Conservation (phyloP, 257 asterid species). For the Gardenia jasminoides region DNA sequence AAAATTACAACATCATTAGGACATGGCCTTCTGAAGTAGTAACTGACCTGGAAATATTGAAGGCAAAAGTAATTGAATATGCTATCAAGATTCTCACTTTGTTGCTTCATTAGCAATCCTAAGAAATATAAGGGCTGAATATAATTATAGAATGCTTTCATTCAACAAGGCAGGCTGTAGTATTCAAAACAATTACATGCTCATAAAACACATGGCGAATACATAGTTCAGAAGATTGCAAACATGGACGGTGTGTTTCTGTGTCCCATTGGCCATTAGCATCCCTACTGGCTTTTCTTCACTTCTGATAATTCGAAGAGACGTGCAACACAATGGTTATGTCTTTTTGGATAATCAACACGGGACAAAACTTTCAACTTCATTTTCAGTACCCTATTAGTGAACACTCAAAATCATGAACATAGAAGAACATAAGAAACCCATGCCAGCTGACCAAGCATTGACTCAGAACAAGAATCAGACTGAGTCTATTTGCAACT, state of each 20-base stretch:
- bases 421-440: not conserved
- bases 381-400: not conserved
- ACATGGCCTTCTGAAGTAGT: conserved; percentile 85
- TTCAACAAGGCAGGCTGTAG: not conserved
- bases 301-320: not conserved
- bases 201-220: not conserved
- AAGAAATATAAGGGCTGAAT: not conserved
- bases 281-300: not conserved
- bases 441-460: not conserved
- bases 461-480: not conserved
- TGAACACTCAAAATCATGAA: not conserved
- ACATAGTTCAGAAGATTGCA: not conserved
- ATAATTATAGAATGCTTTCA: not conserved
- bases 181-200: not conserved
- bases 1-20: conserved; percentile 84
- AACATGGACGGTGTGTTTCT: not conserved
- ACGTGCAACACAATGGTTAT: too few species aligned
- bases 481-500: not conserved
- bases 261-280: not conserved
- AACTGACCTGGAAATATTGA: conserved; percentile 60
- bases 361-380: not conserved
- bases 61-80: conserved; percentile 7
- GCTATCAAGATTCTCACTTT: not conserved
- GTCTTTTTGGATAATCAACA: not conserved
- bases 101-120: not conserved